Conservation (phyloP, 495 filamentous ascomycete genomes). For the Cercophora scortea region DNA sequence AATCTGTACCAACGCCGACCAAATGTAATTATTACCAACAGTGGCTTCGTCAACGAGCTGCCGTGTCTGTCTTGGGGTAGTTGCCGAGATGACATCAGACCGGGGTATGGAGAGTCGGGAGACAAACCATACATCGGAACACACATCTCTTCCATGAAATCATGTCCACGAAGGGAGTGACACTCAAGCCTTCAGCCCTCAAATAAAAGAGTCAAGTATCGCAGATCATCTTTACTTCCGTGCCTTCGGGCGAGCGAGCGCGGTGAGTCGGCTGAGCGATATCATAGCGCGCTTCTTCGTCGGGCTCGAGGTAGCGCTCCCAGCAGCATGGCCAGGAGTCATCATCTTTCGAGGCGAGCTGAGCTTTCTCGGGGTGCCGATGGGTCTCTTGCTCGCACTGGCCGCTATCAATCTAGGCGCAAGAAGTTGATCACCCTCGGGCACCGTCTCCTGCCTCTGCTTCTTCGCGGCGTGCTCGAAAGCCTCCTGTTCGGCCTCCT, state of each 20-base stretch:
- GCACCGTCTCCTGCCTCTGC: constrained; percentile 35
- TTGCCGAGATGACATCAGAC: too few relatives aligned
- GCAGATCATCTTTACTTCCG: constrained; percentile 24
- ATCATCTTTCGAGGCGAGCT: neutral
- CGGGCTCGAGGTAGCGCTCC: constrained; percentile 26
- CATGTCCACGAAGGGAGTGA: too few relatives aligned
- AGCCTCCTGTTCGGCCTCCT: constrained; percentile 34
- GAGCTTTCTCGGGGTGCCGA: constrained; percentile 11
- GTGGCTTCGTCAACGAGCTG: too few relatives aligned
- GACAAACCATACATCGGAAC: too few relatives aligned
- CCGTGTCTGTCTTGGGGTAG: too few relatives aligned
- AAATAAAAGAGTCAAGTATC: neutral
- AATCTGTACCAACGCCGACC: too few relatives aligned
- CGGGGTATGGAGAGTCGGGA: too few relatives aligned
- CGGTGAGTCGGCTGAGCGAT: constrained; percentile 42
- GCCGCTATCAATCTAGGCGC: constrained; percentile 27
- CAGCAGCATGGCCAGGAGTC: neutral
- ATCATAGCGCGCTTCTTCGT: constrained; percentile 40
- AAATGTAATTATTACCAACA: too few relatives aligned
- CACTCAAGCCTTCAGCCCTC: neutral
- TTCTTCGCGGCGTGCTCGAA: constrained; percentile 38
- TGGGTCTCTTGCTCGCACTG: constrained; percentile 19
- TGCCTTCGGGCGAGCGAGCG: constrained; percentile 45
- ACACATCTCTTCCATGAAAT: too few relatives aligned
- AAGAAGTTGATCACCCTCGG: constrained; percentile 37